These are phyloP conservation scores for Aspergillus sp. DNA, from an alignment of 2,329 filamentous ascomycete genomes.

Conservation along the genomic window DNA sequence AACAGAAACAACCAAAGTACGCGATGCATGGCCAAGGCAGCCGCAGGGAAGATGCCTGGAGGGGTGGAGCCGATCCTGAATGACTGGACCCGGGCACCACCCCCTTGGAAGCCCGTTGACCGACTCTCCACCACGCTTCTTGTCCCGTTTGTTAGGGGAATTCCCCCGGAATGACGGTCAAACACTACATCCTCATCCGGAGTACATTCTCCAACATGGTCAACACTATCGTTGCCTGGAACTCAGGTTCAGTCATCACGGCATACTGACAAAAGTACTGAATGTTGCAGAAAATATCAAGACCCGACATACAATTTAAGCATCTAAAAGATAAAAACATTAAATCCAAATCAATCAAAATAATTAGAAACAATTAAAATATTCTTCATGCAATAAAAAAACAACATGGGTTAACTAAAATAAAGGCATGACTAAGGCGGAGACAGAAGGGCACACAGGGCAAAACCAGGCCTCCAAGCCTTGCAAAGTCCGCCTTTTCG, in stretches of 20 bases:
- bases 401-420: background rate
- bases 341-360: too few relatives aligned
- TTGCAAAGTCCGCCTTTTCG: conserved; percentile 9
- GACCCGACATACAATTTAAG: too few relatives aligned
- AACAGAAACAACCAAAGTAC: background rate
- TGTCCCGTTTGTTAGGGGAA: background rate
- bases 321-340: too few relatives aligned
- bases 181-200: background rate
- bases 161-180: background rate
- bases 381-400: background rate
- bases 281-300: too few relatives aligned
- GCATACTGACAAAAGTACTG: too few relatives aligned
- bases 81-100: background rate
- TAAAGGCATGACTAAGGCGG: background rate
- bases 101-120: background rate
- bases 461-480: conserved; percentile 10
- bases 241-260: background rate
- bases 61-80: background rate
- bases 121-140: background rate
- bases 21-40: background rate
- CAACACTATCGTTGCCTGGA: background rate
- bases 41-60: background rate
- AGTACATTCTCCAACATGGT: background rate
- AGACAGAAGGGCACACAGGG: conserved; percentile 2
- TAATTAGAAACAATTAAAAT: background rate